Base-by-base conservation (phyloP, 2,329 filamentous ascomycete species). In the Aspergillus eucalypticola region DNA sequence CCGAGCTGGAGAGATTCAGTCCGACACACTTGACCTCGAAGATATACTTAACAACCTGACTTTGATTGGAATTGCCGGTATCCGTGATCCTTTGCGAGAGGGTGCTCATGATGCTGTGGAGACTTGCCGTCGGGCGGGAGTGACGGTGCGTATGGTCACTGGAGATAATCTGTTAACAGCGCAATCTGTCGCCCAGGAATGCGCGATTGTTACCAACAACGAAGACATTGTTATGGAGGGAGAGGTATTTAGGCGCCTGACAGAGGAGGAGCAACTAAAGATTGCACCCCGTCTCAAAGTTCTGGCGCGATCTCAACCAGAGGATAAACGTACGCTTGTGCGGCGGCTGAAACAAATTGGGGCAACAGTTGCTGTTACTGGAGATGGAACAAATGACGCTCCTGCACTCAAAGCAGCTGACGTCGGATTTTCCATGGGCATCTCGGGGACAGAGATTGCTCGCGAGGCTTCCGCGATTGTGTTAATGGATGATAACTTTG, bases 131-230 rank as follows among this genome's bases (percentile, higher is more conserved):
- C 79, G 81, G 42, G 87, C 87, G 21, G 87, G 87, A 55, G 85
- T 89, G 25, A 79, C 83, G 46, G 85, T 88, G 38, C 83, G 85
- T 59, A 88, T 88, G 84, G 85, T 88, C 38, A 88, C 86, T n/a
- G 86, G 86, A 59, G 86, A 88, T 71, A 88, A 88, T 66, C 78
- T 87, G 59, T 73, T 85, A 15, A 90, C 88, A n/a, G 88, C 86
- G 2, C 83, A 82, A 58, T 87, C 88, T 13, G 90, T 90, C 61
- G 87, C 88, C 1, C 81, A 78, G 10, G 86, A 90, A 63, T 90
- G 88, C 60, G 88, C 88, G 46, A 88, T 90, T 70, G 80, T 79
- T 3, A 59, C 54, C 3, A 68, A 66, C 13, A 59, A 67, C 23
- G 81, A 82, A 25, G 85, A 81, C 13, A 73, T 84, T 63, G 81